A percentile compares a stretch with the other conserved stretches of the same genome.
Evolutionary conservation across 352 stramenopile species (phyloP).

Genomic region (Pythium grandisporangium): DNA sequence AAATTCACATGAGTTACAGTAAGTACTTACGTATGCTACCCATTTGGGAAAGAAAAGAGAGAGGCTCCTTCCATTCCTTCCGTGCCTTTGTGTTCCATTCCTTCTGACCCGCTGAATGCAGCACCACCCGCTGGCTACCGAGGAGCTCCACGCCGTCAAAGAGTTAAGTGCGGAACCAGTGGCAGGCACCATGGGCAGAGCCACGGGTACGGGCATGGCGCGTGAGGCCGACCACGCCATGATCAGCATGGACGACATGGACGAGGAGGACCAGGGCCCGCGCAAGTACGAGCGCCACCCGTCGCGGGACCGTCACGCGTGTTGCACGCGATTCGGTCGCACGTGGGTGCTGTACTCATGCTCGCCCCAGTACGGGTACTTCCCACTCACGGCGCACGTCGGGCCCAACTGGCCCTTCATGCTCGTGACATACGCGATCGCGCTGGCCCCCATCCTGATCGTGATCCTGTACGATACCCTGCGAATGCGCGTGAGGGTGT

Average conservation of each 20-base stretch:
- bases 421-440: conserved; percentile 64
- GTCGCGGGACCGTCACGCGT: conserved; percentile 1
- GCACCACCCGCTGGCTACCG: too few species aligned
- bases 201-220: too few species aligned
- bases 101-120: too few species aligned
- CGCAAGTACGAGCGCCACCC: conserved; percentile 8
- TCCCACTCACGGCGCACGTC: conserved; percentile 54
- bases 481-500: background rate
- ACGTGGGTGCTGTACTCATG: conserved; percentile 56
- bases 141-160: too few species aligned
- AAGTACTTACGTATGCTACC: too few species aligned
- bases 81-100: too few species aligned
- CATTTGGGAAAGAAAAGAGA: too few species aligned
- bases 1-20: too few species aligned
- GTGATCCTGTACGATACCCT: conserved; percentile 24
- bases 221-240: background rate
- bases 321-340: conserved; percentile 31
- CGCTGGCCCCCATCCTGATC: conserved; percentile 39
- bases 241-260: background rate
- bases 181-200: too few species aligned
- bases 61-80: too few species aligned
- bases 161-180: too few species aligned
- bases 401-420: conserved; percentile 67
- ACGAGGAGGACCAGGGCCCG: background rate
- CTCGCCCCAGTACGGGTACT: conserved; percentile 31